Conservation (phyloP, 2,329 filamentous ascomycete species). For the Immersiporthe knoxdaviesiana region DNA sequence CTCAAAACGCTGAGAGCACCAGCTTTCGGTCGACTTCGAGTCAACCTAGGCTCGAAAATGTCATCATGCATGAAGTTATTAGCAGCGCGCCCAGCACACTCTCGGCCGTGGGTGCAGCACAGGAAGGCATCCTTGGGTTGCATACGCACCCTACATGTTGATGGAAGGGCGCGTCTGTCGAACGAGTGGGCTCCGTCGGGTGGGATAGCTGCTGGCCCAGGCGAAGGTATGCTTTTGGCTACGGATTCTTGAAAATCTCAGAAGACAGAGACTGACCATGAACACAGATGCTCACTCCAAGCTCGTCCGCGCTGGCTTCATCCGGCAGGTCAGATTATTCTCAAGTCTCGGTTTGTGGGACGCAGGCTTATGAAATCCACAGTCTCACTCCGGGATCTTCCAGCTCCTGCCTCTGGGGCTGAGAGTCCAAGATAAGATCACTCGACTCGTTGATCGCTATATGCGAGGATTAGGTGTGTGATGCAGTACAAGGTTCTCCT, state of each 20-base stretch:
- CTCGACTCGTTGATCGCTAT: conserved; percentile 82
- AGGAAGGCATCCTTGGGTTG: conserved; percentile 1
- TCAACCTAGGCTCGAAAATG: conserved; percentile 18
- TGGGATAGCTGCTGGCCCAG: conserved; percentile 61
- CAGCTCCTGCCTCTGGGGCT: conserved; percentile 87
- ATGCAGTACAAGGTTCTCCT: background rate
- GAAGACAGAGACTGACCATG: conserved; percentile 13
- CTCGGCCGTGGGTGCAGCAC: conserved; percentile 13
- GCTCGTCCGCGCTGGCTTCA: conserved; percentile 71
- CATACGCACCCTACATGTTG: conserved; percentile 30
- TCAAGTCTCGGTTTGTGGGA: background rate
- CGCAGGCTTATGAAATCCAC: conserved; percentile 21
- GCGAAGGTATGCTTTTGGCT: conserved; percentile 50
- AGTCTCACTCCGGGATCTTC: conserved; percentile 89
- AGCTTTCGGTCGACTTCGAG: background rate
- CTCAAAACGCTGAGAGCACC: background rate
- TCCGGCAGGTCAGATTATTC: conserved; percentile 63
- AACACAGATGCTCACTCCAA: conserved; percentile 64
- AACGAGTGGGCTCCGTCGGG: conserved; percentile 80
- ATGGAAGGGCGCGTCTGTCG: conserved; percentile 58
- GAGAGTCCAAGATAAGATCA: conserved; percentile 86
- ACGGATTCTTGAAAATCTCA: background rate
- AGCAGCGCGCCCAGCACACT: conserved; percentile 8
- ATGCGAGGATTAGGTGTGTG: conserved; percentile 74
- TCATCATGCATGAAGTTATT: conserved; percentile 18